Conservation (phyloP, 192 early-diverging fungal species). For the Phycomyces nitens region DNA sequence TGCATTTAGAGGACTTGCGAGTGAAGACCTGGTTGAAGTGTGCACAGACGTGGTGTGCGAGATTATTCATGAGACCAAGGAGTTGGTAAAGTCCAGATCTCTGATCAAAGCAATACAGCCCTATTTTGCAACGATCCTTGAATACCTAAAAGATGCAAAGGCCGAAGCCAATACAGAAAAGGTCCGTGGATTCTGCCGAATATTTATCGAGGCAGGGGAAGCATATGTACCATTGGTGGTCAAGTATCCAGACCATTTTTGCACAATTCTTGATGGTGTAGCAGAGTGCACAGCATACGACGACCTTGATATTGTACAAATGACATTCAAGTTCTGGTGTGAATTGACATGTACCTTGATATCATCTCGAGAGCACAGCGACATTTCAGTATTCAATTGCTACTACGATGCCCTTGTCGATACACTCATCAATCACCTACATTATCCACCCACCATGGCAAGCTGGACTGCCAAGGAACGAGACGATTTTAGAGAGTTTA, state of each 20-base stretch:
- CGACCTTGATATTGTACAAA: slow-evolving; percentile 80
- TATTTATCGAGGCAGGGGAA: slow-evolving; percentile 88
- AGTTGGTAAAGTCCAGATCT: slow-evolving; percentile 40
- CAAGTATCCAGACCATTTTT: slow-evolving; percentile 59
- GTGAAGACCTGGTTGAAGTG: slow-evolving; percentile 73
- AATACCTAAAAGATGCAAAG: slow-evolving; percentile 37
- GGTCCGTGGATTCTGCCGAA: slow-evolving; percentile 74
- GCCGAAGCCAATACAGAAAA: slow-evolving; percentile 71
- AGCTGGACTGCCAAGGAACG: slow-evolving; percentile 78
- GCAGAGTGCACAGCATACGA: slow-evolving; percentile 74
- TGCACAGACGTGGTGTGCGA: slow-evolving; percentile 80
- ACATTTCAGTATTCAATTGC: slow-evolving; percentile 54
- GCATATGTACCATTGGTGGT: slow-evolving; percentile 74
- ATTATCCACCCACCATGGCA: slow-evolving; percentile 73
- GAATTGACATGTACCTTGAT: slow-evolving; percentile 60
- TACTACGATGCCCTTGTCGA: slow-evolving; percentile 68
- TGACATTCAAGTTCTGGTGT: slow-evolving; percentile 91
- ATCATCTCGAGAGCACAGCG: slow-evolving; percentile 44
- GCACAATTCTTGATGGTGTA: slow-evolving; percentile 71
- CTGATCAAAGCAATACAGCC: slow-evolving; percentile 61
- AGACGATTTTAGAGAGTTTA: slow-evolving; percentile 93
- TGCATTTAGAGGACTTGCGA: slow-evolving; percentile 68
- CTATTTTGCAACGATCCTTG: slow-evolving; percentile 48
- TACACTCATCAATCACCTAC: slow-evolving; percentile 78
- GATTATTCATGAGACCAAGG: slow-evolving; percentile 66